These are phyloP conservation scores for Candida succiphila DNA, from an alignment of 805 yeast species.

Conservation along the genomic window DNA sequence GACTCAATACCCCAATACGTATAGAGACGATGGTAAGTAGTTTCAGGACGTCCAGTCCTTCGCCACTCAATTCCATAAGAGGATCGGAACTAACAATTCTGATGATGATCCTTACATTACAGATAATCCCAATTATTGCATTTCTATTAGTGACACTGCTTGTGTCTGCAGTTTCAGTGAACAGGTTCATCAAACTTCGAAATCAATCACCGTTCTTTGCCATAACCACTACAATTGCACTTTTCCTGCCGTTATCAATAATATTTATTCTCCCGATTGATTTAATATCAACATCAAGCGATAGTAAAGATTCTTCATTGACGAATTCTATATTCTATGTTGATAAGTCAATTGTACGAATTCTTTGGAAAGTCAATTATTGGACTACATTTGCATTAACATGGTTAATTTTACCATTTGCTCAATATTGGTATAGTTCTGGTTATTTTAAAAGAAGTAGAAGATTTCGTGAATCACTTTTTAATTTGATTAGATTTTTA, in stretches of 20 bases:
- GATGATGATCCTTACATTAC: too few species aligned
- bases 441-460: conserved; percentile 46
- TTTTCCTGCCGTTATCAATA: conserved; percentile 67
- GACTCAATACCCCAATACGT: too few species aligned
- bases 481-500: conserved; percentile 51
- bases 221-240: conserved; percentile 43
- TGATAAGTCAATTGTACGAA: conserved; percentile 33
- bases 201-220: conserved; percentile 32
- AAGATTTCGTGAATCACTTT: conserved; percentile 46
- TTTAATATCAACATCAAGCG: conserved; percentile 40
- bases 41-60: too few species aligned
- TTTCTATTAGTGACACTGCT: conserved; percentile 16
- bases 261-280: conserved; percentile 70
- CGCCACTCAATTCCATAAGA: too few species aligned
- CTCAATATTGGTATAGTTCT: conserved; percentile 64
- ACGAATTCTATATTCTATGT: conserved; percentile 32
- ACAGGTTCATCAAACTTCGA: conserved; percentile 23
- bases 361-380: conserved; percentile 65
- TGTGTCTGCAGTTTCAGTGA: conserved; percentile 24
- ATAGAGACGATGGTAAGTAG: too few species aligned
- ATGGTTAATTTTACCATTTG: conserved; percentile 64
- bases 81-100: too few species aligned
- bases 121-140: conserved; percentile 14
- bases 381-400: conserved; percentile 77
- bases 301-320: conserved; percentile 14